A percentile compares a stretch with the other conserved stretches of the same genome.
These are phyloP conservation scores for Euphorbia tirucalli DNA, from an alignment of 345 rosid species.

Conservation along the genomic window DNA sequence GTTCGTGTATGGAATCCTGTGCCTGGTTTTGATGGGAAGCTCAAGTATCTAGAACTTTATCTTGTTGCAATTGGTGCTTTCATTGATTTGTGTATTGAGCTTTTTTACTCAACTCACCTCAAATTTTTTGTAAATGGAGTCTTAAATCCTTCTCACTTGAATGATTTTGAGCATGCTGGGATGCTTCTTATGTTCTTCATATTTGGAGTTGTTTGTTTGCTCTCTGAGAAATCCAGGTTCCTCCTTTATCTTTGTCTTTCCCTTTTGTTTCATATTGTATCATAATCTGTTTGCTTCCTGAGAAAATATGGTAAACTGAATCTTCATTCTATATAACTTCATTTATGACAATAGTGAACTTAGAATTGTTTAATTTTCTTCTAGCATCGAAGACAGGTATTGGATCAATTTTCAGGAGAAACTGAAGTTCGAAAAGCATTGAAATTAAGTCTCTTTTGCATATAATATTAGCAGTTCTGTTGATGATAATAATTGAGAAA, in stretches of 20 bases:
- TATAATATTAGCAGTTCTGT: background rate
- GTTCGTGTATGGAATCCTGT: constrained; percentile 87
- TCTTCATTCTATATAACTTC: background rate
- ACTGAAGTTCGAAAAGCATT: too few relatives aligned
- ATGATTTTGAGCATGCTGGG: constrained; percentile 92
- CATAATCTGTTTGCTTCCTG: background rate
- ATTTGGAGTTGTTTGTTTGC: constrained; percentile 60
- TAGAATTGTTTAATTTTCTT: background rate
- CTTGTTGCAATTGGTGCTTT: constrained; percentile 70
- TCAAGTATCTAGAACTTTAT: constrained; percentile 81
- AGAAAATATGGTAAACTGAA: background rate
- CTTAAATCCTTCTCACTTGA: constrained; percentile 83
- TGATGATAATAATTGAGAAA: background rate
- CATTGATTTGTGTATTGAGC: constrained; percentile 80
- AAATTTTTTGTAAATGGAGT: constrained; percentile 69
- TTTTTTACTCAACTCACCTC: constrained; percentile 90
- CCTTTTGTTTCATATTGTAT: background rate
- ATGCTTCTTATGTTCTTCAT: constrained; percentile 97
- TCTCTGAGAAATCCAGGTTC: constrained; percentile 81
- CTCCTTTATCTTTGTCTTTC: background rate
- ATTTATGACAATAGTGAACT: background rate
- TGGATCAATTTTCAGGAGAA: too few relatives aligned
- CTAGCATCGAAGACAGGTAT: too few relatives aligned
- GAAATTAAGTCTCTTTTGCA: too few relatives aligned
- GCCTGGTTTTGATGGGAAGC: constrained; percentile 72